Conservation (phyloP, 768 basidiomycete species). For the Pleurotus tuber-regium region DNA sequence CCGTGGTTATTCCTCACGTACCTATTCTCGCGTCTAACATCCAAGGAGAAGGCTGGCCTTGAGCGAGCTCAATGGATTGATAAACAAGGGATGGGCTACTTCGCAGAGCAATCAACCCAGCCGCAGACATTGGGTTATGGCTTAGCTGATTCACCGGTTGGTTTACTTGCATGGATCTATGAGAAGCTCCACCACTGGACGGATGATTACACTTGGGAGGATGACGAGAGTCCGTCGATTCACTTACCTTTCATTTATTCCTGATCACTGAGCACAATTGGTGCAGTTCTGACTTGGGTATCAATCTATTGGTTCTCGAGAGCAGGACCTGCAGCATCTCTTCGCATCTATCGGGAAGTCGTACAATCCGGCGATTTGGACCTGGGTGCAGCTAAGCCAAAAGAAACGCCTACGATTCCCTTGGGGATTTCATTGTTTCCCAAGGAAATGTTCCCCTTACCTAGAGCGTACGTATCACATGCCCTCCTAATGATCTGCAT, state of each 20-base stretch:
- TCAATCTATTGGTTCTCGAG: conserved; percentile 64
- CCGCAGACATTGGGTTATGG: conserved; percentile 40
- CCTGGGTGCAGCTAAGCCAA: background rate
- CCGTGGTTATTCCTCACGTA: conserved; percentile 6
- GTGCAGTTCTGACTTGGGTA: conserved; percentile 57
- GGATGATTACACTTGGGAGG: conserved; percentile 53
- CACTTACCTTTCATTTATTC: too few species aligned
- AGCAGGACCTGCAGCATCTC: conserved; percentile 53
- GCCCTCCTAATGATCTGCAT: background rate
- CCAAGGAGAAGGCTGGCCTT: conserved; percentile 31
- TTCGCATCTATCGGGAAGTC: conserved; percentile 56
- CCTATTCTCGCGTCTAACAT: background rate
- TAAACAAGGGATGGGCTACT: conserved; percentile 24
- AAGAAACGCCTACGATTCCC: conserved; percentile 2
- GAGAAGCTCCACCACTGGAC: conserved; percentile 48
- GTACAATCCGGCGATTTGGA: conserved; percentile 14
- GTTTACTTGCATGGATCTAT: conserved; percentile 43
- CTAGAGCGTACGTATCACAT: conserved; percentile 27
- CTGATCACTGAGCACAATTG: too few species aligned
- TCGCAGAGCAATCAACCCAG: conserved; percentile 26
- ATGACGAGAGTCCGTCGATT: conserved; percentile 27
- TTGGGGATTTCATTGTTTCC: conserved; percentile 21
- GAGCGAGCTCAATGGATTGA: conserved; percentile 27
- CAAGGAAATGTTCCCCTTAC: conserved; percentile 24
- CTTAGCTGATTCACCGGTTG: conserved; percentile 43